Evolutionary conservation across 768 basidiomycete genomes (phyloP).

Genomic region (Macrolepiota dolichaula): DNA sequence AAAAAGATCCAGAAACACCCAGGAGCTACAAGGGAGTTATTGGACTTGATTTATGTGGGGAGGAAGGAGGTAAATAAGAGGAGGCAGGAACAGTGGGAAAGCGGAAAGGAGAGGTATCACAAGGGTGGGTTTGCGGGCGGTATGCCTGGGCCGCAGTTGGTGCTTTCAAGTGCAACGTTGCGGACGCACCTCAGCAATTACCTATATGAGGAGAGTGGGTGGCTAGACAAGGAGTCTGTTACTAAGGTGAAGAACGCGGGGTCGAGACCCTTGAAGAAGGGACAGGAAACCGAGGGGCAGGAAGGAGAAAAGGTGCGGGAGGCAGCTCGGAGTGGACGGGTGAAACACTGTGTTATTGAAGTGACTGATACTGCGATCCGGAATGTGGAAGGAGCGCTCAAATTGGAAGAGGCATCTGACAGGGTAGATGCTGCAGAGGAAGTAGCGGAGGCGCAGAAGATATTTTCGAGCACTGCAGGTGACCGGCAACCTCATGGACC

Average conservation of each 20-base stretch:
- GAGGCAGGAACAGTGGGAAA: slow-evolving; percentile 18
- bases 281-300: not conserved
- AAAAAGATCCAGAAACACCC: slow-evolving; percentile 51
- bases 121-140: slow-evolving; percentile 15
- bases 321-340: slow-evolving; percentile 8
- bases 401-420: slow-evolving; percentile 12
- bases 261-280: slow-evolving; percentile 12
- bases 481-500: not conserved
- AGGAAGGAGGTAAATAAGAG: slow-evolving; percentile 27
- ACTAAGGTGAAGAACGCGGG: slow-evolving; percentile 28
- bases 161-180: slow-evolving; percentile 72
- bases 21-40: slow-evolving; percentile 52
- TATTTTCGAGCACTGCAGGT: slow-evolving; percentile 5
- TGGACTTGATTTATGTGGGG: slow-evolving; percentile 52
- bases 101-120: not conserved
- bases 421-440: slow-evolving; percentile 3
- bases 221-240: slow-evolving; percentile 46
- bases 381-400: slow-evolving; percentile 52
- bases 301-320: slow-evolving; percentile 13
- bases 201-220: slow-evolving; percentile 54
- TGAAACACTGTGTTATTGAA: slow-evolving; percentile 56
- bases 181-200: slow-evolving; percentile 49
- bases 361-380: slow-evolving; percentile 52
- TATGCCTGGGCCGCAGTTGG: slow-evolving; percentile 48
- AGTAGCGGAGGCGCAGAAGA: slow-evolving; percentile 5